Evolutionary conservation across 163 green algal genomes (phyloP).

Genomic region (Scenedesmus sp.): DNA sequence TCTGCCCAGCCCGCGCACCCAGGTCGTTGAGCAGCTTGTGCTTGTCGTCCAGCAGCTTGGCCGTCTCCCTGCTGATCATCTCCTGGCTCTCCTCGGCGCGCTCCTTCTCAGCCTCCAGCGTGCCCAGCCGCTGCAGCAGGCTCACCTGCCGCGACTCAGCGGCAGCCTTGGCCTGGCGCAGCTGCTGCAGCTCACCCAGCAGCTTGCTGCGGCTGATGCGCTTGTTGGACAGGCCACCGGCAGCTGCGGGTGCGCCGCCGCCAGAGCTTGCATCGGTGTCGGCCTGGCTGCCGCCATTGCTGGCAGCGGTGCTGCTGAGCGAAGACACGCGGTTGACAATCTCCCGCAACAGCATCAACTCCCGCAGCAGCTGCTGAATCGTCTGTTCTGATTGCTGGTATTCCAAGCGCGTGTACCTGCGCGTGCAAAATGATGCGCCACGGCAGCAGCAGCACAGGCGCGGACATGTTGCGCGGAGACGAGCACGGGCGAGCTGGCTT

Average conservation of each 20-base stretch:
- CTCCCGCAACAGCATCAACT: conserved; percentile 40
- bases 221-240: conserved; percentile 22
- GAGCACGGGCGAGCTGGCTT: background rate
- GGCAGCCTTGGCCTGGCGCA: conserved; percentile 38
- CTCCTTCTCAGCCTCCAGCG: conserved; percentile 53
- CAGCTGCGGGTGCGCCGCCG: background rate
- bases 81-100: conserved; percentile 47
- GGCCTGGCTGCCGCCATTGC: background rate
- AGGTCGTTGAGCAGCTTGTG: conserved; percentile 42
- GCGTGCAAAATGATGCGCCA: background rate
- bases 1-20: background rate
- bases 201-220: conserved; percentile 38
- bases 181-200: conserved; percentile 40
- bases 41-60: conserved; percentile 49
- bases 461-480: background rate
- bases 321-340: conserved; percentile 20
- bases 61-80: conserved; percentile 52
- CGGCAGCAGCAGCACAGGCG: background rate
- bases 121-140: conserved; percentile 35
- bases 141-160: background rate
- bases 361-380: conserved; percentile 50
- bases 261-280: background rate
- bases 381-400: conserved; percentile 24
- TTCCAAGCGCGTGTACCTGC: conserved; percentile 30
- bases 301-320: conserved; percentile 17